Base-by-base conservation (phyloP, 192 early-diverging fungal genomes). In the Obelidium mucronatum region DNA sequence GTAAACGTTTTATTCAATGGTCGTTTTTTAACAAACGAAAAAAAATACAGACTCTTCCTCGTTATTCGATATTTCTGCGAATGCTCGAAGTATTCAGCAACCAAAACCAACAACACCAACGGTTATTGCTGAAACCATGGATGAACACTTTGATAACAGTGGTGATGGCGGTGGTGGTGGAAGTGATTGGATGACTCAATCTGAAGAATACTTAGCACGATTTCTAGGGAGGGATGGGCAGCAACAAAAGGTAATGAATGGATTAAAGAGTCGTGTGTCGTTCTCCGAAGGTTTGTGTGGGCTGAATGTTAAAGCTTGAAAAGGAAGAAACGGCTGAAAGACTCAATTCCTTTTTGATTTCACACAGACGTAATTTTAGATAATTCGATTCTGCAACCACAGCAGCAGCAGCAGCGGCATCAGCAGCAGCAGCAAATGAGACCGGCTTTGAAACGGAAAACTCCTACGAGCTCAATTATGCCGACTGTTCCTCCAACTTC, bases 161-260 rank as follows among this genome's bases (percentile, higher is more conserved):
- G 44, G 19, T 19, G 44, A 48, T 48, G 44, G 44, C 19, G 11
- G 19, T 19, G 8, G 11, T 48, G 44, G 8, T 6, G 44, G 11
- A 48, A 19, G 11, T 48, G 44, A 48, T 15, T 48, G 11, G 8
- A 60, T 60, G 58, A 35, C 40, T 6, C 30, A 64, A 6, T 40
- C 36, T 11, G 66, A 68, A 51, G 66, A 68, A 68, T 68, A 68
- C 31, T 51, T 68, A n/a, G 22, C 40, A 37, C 40, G n/a, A 4
- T 68, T 68, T 68, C 36, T 64, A 35, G 31, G 24, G 24, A 58
- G 26, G 36, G 62, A 34, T 64, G 31, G 26, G 8, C 24, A 8
- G 24, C 34, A 24, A 28, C 6, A 19, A 15, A 0, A n/a, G 1
- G 11, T 24, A 37, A 64, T 35, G 39, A 35, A 24, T 0, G 31